Evolutionary conservation across 768 basidiomycete species (phyloP).

Genomic region (Amyloporia xantha): DNA sequence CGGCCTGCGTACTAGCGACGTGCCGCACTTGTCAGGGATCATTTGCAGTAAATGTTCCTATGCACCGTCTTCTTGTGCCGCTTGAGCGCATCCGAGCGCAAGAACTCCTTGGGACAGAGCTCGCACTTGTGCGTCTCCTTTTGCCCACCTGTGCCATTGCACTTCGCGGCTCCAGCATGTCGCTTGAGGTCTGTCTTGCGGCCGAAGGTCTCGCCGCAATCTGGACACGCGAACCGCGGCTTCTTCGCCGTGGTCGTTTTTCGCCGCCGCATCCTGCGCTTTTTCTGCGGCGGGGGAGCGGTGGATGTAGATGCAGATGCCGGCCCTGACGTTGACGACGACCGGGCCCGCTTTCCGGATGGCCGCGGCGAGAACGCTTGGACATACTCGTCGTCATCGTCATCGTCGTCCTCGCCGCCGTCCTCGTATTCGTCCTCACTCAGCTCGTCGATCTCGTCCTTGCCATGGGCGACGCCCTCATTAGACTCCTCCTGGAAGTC

Average conservation of each 20-base stretch:
- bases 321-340: too few species aligned
- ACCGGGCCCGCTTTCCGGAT: background rate
- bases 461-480: background rate
- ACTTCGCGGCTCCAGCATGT: constrained; percentile 4
- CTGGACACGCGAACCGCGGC: background rate
- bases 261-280: background rate
- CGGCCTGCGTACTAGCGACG: too few species aligned
- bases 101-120: constrained; percentile 3
- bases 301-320: too few species aligned
- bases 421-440: too few species aligned
- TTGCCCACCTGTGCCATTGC: background rate
- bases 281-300: too few species aligned
- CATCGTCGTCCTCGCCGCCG: too few species aligned
- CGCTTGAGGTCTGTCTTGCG: constrained; percentile 8
- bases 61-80: constrained; percentile 4
- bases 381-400: background rate
- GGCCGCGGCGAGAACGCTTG: background rate
- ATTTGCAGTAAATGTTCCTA: background rate
- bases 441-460: constrained; percentile 1
- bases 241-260: background rate
- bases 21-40: too few species aligned
- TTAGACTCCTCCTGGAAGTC: constrained; percentile 3
- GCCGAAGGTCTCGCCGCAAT: constrained; percentile 1
- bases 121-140: background rate
- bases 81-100: constrained; percentile 7